Base-by-base conservation (phyloP, 768 basidiomycete genomes). In the Leccinellum albellum region DNA sequence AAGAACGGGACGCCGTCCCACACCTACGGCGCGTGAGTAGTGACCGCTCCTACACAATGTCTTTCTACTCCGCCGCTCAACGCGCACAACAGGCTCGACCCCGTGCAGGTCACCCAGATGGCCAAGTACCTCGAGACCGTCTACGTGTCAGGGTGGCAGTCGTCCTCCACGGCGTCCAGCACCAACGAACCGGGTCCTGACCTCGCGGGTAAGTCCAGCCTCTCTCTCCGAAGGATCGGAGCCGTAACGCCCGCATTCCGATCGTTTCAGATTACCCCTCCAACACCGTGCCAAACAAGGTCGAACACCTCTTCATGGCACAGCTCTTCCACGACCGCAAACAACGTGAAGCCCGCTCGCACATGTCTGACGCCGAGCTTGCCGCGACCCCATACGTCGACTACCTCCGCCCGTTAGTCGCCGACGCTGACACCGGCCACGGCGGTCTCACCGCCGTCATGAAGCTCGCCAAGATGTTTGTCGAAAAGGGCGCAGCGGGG, bases 281-380 rank as follows among this genome's bases (percentile, higher is more conserved):
- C 50, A 98, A 98, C 79, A 98, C 97, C 21, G 96, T 98, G 1
- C 97, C 97, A 2, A 93, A 92, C 81, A 98, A 98, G 80, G 97
- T 98, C 61, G 93, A 98, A 72, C 97, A 98, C 61, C 81, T 98
- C 53, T 98, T 98, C 84, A 84, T 89, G 81, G 96, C 97, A 0
- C 97, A 98, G 71, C 86, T 98, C 44, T 98, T 98, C 86, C 97
- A 99, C 72, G 97, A 99, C 76, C 88, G 96, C 62, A 98, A 97
- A 74, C 96, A 98, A 72, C 87, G 85, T 54, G 90, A 94, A 69
- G 83, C 78, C 7, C 89, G 93, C 23, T 84, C 88, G 1, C 77
- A 68, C 60, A 70, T 95, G 77, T 77, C 86, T 24, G 85, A 89
- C 14, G 78, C 80, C 26, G 84, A 93, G 69, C 85, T 90, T 55